A percentile compares a stretch with the other conserved stretches of the same genome.
Conservation (phyloP, 2,329 filamentous ascomycete species). For the Exophiala sp. region DNA sequence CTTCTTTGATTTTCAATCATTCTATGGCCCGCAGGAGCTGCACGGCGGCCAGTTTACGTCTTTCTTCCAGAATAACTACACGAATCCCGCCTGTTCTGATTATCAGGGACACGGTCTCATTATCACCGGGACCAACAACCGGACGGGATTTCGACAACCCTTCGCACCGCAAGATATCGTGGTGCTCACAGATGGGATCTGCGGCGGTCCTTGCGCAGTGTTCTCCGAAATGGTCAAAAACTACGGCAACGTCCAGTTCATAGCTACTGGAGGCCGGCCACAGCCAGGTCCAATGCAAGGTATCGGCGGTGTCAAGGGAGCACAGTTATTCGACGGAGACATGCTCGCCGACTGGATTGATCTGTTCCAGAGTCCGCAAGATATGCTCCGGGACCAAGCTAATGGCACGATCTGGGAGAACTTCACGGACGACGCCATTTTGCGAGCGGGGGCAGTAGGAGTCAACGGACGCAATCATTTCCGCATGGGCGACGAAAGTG, state of each 20-base stretch:
- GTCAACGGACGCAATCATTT: constrained; percentile 45
- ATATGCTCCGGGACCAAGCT: constrained; percentile 5
- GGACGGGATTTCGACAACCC: constrained; percentile 44
- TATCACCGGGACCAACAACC: constrained; percentile 47
- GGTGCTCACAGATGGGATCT: constrained; percentile 47
- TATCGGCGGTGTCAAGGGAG: constrained; percentile 60
- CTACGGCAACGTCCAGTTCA: constrained; percentile 51
- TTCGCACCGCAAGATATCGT: constrained; percentile 53
- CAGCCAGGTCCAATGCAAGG: constrained; percentile 52
- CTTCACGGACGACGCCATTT: constrained; percentile 15
- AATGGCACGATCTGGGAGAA: constrained; percentile 25
- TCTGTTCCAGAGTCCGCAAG: constrained; percentile 13
- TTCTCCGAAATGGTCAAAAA: constrained; percentile 51
- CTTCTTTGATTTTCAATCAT: constrained; percentile 41
- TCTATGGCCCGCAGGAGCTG: constrained; percentile 37
- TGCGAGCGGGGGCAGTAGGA: constrained; percentile 32
- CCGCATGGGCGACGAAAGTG: constrained; percentile 39
- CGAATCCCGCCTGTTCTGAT: constrained; percentile 36
- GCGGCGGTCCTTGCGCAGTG: constrained; percentile 54
- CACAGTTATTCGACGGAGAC: constrained; percentile 16
- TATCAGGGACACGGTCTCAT: constrained; percentile 32
- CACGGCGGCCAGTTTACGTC: constrained; percentile 52
- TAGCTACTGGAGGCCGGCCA: constrained; percentile 57
- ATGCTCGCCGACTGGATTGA: constrained; percentile 6
- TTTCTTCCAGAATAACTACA: constrained; percentile 50